A percentile compares a stretch with the other conserved stretches of the same genome.
Evolutionary conservation across 2,329 filamentous ascomycete genomes (phyloP).

Genomic region (Phialophora tarda): DNA sequence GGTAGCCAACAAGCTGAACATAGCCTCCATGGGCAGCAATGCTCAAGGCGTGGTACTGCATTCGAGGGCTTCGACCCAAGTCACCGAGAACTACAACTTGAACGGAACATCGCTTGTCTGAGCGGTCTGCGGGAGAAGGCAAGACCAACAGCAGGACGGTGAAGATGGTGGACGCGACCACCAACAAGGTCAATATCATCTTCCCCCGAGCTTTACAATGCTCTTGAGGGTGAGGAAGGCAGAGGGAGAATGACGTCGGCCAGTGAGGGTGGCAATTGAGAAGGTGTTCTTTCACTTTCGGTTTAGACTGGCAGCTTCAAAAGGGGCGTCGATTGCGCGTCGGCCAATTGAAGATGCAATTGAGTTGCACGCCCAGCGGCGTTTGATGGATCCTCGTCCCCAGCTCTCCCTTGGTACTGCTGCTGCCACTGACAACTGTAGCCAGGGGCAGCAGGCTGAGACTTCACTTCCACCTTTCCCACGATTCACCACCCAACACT

Average conservation of each 20-base stretch:
- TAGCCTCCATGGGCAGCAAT: constrained; percentile 79
- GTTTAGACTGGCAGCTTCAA: neutral
- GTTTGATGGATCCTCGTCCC: neutral
- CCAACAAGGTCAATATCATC: constrained; percentile 45
- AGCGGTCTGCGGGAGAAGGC: constrained; percentile 50
- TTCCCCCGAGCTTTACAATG: constrained; percentile 5
- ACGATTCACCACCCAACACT: neutral
- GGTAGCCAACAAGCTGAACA: constrained; percentile 87
- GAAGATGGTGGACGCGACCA: constrained; percentile 53
- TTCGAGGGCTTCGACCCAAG: constrained; percentile 92
- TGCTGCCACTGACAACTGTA: constrained; percentile 16
- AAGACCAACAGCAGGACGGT: constrained; percentile 59
- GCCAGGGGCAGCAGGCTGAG: constrained; percentile 19
- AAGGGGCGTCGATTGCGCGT: constrained; percentile 6
- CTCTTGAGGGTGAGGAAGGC: constrained; percentile 1
- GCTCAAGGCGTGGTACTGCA: constrained; percentile 97
- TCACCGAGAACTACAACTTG: constrained; percentile 93
- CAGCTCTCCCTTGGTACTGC: constrained; percentile 7
- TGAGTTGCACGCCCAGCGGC: neutral
- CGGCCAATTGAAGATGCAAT: constrained; percentile 2
- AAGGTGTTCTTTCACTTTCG: neutral
- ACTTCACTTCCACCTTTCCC: neutral
- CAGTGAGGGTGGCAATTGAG: constrained; percentile 6
- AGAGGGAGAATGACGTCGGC: constrained; percentile 12
- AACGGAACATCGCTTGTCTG: constrained; percentile 57